Evolutionary conservation across 352 stramenopile species (phyloP), one percentile per base, ranked within the genome.

Genomic region (Phytophthora kernoviae): DNA sequence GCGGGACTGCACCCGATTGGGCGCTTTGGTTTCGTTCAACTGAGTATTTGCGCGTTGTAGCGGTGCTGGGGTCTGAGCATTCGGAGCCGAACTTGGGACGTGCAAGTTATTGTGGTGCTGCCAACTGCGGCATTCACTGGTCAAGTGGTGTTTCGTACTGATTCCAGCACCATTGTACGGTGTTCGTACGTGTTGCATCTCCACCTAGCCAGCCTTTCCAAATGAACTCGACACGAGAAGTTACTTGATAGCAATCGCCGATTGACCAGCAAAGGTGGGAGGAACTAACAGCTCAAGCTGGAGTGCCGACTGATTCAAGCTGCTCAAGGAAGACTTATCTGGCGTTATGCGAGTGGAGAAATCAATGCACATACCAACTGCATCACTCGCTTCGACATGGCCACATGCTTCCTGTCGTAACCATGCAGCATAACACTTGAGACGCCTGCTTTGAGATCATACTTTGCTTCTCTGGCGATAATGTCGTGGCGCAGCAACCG

Each of bases 281-380:
- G 63, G 15, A 70, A 71, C 1, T 5, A 4, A 77, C 30, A 14
- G 74, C 47, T 55, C 65, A 73, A n/a, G 20, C 2, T 18, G 70
- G 65, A 20, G 79, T n/a, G 5, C 61, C 68, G 2, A 59, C 58
- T 0, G 43, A 24, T 39, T 65, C 45, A 1, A 83, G 48, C 1
- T 49, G 51, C 14, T 49, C 50, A 5, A 71, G 34, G 32, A 80
- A 69, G 0, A 49, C 58, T 1, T 46, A 41, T 57, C 69, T 58
- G 14, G 62, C 12, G 36, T 27, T 52, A 22, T 72, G 60, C n/a
- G n/a, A 15, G 70, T 58, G 5, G 61, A 56, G 33, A 62, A 70
- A 24, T 82, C 73, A 0, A 73, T 42, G 33, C 52, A 67, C 15
- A 82, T 9, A 72, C 49, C 2, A 80, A 39, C 46, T 80, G 73